Evolutionary conservation across 352 stramenopile species (phyloP).

Genomic region (Phytophthora cryptogea): DNA sequence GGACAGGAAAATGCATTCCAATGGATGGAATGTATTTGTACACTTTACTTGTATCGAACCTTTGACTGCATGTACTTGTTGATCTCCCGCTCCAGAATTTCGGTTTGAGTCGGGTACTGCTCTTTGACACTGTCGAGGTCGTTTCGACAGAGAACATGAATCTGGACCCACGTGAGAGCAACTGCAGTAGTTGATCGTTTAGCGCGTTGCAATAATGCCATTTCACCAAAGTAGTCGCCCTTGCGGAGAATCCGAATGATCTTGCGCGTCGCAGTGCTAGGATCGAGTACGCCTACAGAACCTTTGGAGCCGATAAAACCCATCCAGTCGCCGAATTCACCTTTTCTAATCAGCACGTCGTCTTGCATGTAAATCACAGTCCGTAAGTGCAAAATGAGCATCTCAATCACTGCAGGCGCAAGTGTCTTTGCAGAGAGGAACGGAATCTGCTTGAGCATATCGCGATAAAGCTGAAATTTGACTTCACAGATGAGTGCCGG

Average conservation of each 20-base stretch:
- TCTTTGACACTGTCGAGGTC: constrained; percentile 65
- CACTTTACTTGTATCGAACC: constrained; percentile 60
- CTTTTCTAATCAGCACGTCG: constrained; percentile 78
- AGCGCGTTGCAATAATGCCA: constrained; percentile 58
- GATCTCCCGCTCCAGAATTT: constrained; percentile 67
- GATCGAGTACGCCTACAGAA: constrained; percentile 61
- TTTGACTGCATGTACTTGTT: constrained; percentile 80
- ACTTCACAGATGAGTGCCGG: constrained; percentile 73
- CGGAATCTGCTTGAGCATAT: constrained; percentile 82
- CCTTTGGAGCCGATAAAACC: constrained; percentile 76
- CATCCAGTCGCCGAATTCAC: constrained; percentile 86
- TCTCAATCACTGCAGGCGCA: constrained; percentile 71
- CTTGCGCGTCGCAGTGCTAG: constrained; percentile 41
- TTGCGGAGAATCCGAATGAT: constrained; percentile 67
- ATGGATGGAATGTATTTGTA: too few relatives aligned
- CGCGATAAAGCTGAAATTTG: constrained; percentile 78
- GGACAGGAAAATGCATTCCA: too few relatives aligned
- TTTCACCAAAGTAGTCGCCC: constrained; percentile 75
- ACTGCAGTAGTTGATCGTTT: constrained; percentile 64
- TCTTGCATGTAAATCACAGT: constrained; percentile 85
- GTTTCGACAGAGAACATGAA: constrained; percentile 57
- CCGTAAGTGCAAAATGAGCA: constrained; percentile 72
- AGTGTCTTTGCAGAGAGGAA: constrained; percentile 75
- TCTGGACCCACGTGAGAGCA: constrained; percentile 66
- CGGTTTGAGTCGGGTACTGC: constrained; percentile 56